These are phyloP conservation scores for Eucalyptus pauciflora DNA, from an alignment of 345 rosid genomes.

Conservation along the genomic window DNA sequence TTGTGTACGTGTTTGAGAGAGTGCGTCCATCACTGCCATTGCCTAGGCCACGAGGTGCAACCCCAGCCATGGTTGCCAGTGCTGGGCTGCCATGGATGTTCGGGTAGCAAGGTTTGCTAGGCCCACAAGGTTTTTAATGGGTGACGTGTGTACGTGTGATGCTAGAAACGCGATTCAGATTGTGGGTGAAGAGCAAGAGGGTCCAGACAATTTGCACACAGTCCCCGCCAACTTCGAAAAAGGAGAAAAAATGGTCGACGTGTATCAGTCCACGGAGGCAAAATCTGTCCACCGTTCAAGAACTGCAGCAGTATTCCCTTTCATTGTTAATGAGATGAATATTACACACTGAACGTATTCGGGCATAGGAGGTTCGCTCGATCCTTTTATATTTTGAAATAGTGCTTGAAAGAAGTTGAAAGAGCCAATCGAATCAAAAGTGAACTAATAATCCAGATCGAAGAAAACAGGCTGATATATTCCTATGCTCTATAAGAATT, in stretches of 20 bases:
- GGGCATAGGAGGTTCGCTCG: not conserved
- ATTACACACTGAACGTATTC: not conserved
- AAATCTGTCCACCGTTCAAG: not conserved
- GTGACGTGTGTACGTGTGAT: not conserved
- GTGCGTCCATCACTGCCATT: not conserved
- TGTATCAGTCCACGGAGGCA: not conserved
- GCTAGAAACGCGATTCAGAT: not conserved
- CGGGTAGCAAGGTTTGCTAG: not conserved
- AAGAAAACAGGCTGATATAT: not conserved
- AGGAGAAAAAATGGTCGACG: not conserved
- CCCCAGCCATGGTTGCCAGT: not conserved
- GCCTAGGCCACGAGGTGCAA: not conserved
- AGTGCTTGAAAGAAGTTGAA: not conserved
- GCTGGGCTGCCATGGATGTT: not conserved
- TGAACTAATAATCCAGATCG: not conserved
- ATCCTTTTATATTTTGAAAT: not conserved
- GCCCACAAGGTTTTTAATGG: not conserved
- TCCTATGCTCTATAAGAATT: not conserved
- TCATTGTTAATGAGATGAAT: not conserved
- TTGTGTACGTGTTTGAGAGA: not conserved
- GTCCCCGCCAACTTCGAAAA: not conserved
- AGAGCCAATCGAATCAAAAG: not conserved
- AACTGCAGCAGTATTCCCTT: not conserved
- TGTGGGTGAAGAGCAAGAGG: not conserved
- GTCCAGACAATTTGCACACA: not conserved